Evolutionary conservation across 352 stramenopile genomes (phyloP), one percentile per base, ranked within the genome.

Genomic region (Globisporangium spinosum): DNA sequence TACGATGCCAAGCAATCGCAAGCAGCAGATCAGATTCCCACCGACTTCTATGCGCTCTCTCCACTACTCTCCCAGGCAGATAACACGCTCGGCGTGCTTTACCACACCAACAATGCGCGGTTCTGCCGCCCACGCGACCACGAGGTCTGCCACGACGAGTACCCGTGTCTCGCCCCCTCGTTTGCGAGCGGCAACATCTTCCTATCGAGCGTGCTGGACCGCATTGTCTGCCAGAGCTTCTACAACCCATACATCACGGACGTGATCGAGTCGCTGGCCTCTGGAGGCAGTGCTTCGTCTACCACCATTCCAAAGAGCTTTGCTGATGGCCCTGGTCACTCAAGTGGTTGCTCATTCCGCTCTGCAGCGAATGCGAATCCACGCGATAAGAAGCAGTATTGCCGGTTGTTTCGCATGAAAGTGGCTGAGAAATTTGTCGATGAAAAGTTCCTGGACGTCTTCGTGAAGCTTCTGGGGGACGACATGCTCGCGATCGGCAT

Each of bases 211-310:
- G 68, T 87, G 10, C 62, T 93, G 15, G 84, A 93, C 68, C 77
- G 82, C 22, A 79, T 90, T 55, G 64, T 90, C 12, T 93, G 83
- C 51, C 85, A 93, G 56, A 77, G 79, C n/a, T 93, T 93, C 56
- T 93, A 87, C 70, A 93, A 93, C 25, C 85, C 85, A 12, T 93
- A 91, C 65, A 87, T 91, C 34, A 87, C 77, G 4, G 82, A 91
- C 32, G 67, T 91, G 7, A 69, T 91, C 22, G 70, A 82, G 57
- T 71, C 79, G 3, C 68, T 93, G 15, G 79, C 79, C 51, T 77
- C 73, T 40, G 77, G 78, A 15, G 29, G 23, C 34, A 82, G 70
- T 17, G 54, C 49, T 49, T 22, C 13, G 6, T 20, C 15, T 29
- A 65, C 35, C 53, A 51, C 23, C n/a, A 57, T 22, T 45, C 29